Evolutionary conservation across 352 stramenopile species (phyloP).

Genomic region (Globisporangium orthogonon): DNA sequence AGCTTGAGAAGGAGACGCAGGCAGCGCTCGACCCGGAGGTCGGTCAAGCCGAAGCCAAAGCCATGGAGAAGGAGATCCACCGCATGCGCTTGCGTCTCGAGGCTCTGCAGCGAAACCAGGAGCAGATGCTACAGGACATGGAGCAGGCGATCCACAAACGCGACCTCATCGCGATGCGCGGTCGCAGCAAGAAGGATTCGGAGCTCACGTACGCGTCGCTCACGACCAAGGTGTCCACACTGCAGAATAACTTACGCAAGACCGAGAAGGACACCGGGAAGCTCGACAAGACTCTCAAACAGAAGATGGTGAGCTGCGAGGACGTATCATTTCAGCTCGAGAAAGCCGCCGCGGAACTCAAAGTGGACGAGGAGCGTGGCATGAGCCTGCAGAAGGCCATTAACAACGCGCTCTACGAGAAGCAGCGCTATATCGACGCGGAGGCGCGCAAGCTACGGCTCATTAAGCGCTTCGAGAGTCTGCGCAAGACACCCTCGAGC

Average conservation of each 20-base stretch:
- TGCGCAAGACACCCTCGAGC: slow-evolving; percentile 30
- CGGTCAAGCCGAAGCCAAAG: slow-evolving; percentile 84
- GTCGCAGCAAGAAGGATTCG: slow-evolving; percentile 70
- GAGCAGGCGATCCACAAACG: slow-evolving; percentile 91
- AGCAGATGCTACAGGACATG: slow-evolving; percentile 93
- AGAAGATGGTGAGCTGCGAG: slow-evolving; percentile 48
- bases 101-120: slow-evolving; percentile 86
- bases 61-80: slow-evolving; percentile 96
- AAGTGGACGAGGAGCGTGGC: slow-evolving; percentile 62
- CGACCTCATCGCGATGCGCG: slow-evolving; percentile 89
- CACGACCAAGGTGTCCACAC: slow-evolving; percentile 78
- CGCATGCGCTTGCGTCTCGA: slow-evolving; percentile 92
- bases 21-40: slow-evolving; percentile 90
- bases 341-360: slow-evolving; percentile 71
- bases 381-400: slow-evolving; percentile 72
- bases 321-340: slow-evolving; percentile 74
- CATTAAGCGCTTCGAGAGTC: slow-evolving; percentile 55
- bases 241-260: slow-evolving; percentile 70
- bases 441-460: slow-evolving; percentile 66
- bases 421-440: slow-evolving; percentile 83
- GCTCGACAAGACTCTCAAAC: slow-evolving; percentile 64
- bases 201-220: slow-evolving; percentile 82
- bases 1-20: slow-evolving; percentile 95
- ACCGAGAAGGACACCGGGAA: slow-evolving; percentile 51
- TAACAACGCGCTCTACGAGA: slow-evolving; percentile 88